phyloP scores from a whole-genome alignment of 371 early-diverging fungal genomes.

The Scutellospora calospora region DNA sequence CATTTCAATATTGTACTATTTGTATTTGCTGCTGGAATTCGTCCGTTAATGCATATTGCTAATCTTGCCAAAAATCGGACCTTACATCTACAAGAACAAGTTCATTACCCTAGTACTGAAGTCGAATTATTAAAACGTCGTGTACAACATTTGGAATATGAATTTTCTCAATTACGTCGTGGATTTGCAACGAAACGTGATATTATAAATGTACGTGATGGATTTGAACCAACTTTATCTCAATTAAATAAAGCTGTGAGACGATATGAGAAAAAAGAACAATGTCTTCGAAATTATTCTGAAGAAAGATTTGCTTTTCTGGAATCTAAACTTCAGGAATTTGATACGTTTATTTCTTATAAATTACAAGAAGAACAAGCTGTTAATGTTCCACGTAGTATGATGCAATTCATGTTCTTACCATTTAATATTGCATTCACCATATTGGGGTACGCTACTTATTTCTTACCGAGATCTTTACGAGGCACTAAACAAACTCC shows the following conservation, averaged over 20 bases:
- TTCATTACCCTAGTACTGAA: conserved; percentile 61
- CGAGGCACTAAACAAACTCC: conserved; percentile 13
- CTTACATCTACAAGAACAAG: conserved; percentile 62
- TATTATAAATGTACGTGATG: conserved; percentile 61
- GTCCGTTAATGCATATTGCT: conserved; percentile 64
- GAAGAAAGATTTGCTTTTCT: conserved; percentile 63
- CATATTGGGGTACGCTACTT: conserved; percentile 52
- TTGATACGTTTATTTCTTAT: conserved; percentile 59
- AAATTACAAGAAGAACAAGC: conserved; percentile 63
- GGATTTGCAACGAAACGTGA: conserved; percentile 74
- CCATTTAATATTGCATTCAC: conserved; percentile 53
- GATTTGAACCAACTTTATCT: conserved; percentile 54
- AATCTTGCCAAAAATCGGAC: conserved; percentile 64
- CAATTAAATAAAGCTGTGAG: conserved; percentile 65
- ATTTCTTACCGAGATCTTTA: conserved; percentile 51
- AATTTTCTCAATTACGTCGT: conserved; percentile 61
- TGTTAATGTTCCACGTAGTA: conserved; percentile 45
- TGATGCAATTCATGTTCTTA: conserved; percentile 48
- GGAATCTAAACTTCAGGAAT: conserved; percentile 61
- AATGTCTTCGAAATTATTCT: conserved; percentile 55
- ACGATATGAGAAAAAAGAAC: conserved; percentile 63
- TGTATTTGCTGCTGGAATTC: conserved; percentile 67
- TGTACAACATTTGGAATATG: conserved; percentile 63
- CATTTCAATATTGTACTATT: conserved; percentile 69
- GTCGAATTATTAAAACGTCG: conserved; percentile 57